Conservation (phyloP, 75 land plant genomes). For the Chamaecyparis obtusa region DNA sequence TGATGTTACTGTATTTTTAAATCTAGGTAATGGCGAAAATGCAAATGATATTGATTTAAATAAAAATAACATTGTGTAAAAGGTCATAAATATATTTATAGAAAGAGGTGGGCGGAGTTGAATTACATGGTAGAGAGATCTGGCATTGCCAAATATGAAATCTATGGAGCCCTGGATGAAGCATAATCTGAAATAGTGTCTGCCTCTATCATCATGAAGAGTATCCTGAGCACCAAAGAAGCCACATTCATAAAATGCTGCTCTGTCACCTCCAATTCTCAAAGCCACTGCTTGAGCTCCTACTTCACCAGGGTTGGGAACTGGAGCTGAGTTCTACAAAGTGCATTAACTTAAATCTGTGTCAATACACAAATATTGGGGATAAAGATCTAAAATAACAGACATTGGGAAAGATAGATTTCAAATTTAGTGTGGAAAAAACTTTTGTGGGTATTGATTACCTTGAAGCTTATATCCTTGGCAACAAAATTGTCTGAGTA, state of each 20-base stretch:
- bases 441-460: background rate
- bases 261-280: constrained; percentile 57
- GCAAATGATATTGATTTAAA: background rate
- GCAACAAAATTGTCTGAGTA: constrained; percentile 76
- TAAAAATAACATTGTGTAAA: background rate
- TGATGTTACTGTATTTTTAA: too few relatives aligned
- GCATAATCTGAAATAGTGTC: constrained; percentile 81
- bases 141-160: constrained; percentile 80
- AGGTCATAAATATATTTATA: background rate
- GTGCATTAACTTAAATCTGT: background rate
- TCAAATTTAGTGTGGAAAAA: background rate
- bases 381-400: background rate
- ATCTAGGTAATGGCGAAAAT: background rate
- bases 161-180: constrained; percentile 91
- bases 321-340: constrained; percentile 74
- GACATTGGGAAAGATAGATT: background rate
- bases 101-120: background rate
- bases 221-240: constrained; percentile 89
- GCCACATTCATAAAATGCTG: constrained; percentile 85
- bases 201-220: constrained; percentile 75
- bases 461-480: constrained; percentile 88
- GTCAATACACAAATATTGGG: background rate
- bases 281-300: constrained; percentile 91
- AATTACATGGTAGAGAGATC: constrained; percentile 70
- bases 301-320: constrained; percentile 68